Evolutionary conservation across 495 filamentous ascomycete genomes (phyloP), one percentile per base, ranked within the genome.

Genomic region (Chaetomium tenue): DNA sequence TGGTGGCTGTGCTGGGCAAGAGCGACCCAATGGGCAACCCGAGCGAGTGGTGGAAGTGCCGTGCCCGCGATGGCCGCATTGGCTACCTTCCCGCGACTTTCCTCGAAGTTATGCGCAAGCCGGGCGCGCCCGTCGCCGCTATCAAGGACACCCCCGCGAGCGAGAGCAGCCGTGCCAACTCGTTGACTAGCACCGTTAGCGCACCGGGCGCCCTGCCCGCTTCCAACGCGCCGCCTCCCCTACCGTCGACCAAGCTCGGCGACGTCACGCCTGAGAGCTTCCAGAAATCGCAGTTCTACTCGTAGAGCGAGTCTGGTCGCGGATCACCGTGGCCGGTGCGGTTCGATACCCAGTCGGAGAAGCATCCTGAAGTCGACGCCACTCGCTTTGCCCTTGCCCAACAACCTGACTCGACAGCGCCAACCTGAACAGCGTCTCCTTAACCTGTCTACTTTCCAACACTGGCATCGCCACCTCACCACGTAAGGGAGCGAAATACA

Each of bases 41-140:
- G 15, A 89, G 87, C 58, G 92, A 98, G 73, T 99, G 94, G 94
- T 99, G 94, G 94, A 87, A 89, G 63, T 99, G 94, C 77, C 83
- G 94, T 61, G 90, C 93, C n/a, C 82, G 95, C 55, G 92, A 98
- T 72, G 92, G 91, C 20, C 81, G 91, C 22, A 87, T 97, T 54
- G 94, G 94, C 2, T 99, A 97, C 72, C 82, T 99, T 13, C 94
- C 94, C 7, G 83, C 87, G 4, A 89, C 90, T 0, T 99, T 97
- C 77, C 82, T 99, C 57, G 92, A 96, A 78, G 83, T 87, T 8
- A 89, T 95, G 63, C 84, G 88, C 70, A 81, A 89, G 52, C 80
- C 79, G 11, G 74, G 74, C 18, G 72, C 77, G 56, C 77, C 78
- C 3, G 60, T 79, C 47, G 75, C 75, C 16, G 76, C 78, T n/a